These are phyloP conservation scores for Hanseniaspora valbyensis DNA, from an alignment of 805 yeast species.

Conservation along the genomic window DNA sequence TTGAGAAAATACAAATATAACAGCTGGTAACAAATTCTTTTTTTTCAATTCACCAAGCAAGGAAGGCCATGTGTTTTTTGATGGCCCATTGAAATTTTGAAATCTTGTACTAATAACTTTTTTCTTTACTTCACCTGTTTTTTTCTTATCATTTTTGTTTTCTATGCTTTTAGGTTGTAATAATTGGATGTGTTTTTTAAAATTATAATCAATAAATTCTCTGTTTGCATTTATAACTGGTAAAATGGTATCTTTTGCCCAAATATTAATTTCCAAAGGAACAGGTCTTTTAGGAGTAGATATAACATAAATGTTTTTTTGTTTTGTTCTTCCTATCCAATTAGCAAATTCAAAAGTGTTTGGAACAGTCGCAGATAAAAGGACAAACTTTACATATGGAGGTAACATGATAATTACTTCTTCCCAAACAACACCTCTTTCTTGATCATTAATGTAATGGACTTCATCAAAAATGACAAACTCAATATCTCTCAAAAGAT, in stretches of 20 bases:
- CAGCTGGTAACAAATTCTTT: conserved; percentile 75
- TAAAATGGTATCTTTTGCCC: conserved; percentile 66
- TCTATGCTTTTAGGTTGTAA: conserved; percentile 36
- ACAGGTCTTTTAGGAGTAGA: conserved; percentile 96
- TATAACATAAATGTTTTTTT: conserved; percentile 89
- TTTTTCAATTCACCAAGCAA: conserved; percentile 60
- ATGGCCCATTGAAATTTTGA: conserved; percentile 43
- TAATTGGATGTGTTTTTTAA: conserved; percentile 45
- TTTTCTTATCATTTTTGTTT: conserved; percentile 31
- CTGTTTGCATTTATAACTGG: conserved; percentile 69
- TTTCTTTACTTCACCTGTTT: conserved; percentile 18
- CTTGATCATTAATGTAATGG: conserved; percentile 92
- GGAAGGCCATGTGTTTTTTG: conserved; percentile 65
- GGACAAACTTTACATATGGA: conserved; percentile 83
- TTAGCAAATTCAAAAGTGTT: conserved; percentile 94
- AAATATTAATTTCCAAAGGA: conserved; percentile 75
- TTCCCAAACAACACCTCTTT: conserved; percentile 98
- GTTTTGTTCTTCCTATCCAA: conserved; percentile 97
- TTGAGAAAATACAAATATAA: conserved; percentile 84
- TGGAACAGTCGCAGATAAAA: conserved; percentile 96
- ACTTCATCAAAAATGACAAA: conserved; percentile 97
- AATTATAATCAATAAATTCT: conserved; percentile 55
- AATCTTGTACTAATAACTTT: conserved; percentile 28
- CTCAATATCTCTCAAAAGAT: conserved; percentile 89
- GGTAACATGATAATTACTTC: conserved; percentile 97